Base-by-base conservation (phyloP, 2,329 filamentous ascomycete species). In the Cercospora zeina region DNA sequence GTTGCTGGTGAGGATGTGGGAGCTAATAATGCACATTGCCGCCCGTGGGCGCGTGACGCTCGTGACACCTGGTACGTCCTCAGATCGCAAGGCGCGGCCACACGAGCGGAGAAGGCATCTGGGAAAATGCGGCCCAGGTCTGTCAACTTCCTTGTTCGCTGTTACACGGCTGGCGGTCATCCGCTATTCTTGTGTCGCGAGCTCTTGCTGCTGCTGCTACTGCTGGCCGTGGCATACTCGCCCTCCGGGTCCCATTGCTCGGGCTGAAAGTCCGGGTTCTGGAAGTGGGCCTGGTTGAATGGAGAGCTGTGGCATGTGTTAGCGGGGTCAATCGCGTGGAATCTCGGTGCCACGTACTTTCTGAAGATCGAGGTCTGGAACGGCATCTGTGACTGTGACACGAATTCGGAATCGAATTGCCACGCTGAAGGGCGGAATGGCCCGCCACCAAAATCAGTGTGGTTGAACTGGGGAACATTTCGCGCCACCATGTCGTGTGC, bases 181-280 rank as follows among this genome's bases (percentile, higher is more conserved):
- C 71, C 71, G 64, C 67, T 69, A 31, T 59, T 67, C 58, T 70
- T 73, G 68, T 72, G 70, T 62, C 71, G 65, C 61, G 64, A 63
- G 55, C 63, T 67, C 58, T 69, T 73, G 58, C 64, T 69, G 67
- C 59, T 72, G 39, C 67, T 68, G 53, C 36, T 39, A 33, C 62
- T 68, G 34, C 62, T 59, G 58, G 65, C 63, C 55, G 65, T 76
- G 33, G 75, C 71, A 62, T 80, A 81, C 55, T 81, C 80, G 58
- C 75, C 72, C 19, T 80, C 79, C 3, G 81, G 81, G 64, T 74
- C 75, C 80, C 81, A 82, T 62, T 82, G 78, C 65, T 82, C 80
- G 5, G 81, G 81, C 62, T 82, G 79, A 67, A 83, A 83, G 33
- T 82, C 79, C 19, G 79, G 77, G 65, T 82, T 83, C 62, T 78